Base-by-base conservation (phyloP, 1,139 yeast genomes). In the Saccharomyces hybrid region DNA sequence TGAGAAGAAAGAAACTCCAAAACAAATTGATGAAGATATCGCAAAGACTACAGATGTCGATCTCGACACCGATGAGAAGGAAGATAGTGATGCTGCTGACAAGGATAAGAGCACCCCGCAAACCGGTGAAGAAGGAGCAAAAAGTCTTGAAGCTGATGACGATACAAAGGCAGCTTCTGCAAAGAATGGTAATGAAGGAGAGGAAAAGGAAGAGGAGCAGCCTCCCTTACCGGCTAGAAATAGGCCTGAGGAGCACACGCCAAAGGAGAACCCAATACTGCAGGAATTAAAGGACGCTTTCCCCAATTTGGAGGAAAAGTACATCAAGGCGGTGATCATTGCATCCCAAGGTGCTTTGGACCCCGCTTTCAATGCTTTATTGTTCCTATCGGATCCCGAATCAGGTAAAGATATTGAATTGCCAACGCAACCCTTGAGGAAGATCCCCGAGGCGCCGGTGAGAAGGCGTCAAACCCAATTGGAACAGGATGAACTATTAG, bases 331-430 rank as follows among this genome's bases (percentile, higher is more conserved):
- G 27, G 86, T 88, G 1, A 75, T 90, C 56, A 87, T 93, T 66
- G 98, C 98, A 2, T 83, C 96, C 16, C 82, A 79, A 51, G 96
- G 96, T 27, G 77, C 80, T 50, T 71, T 88, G 34, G 97, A 89
- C 63, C 84, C 88, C 0, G 96, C 97, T 0, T 91, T 91, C 75
- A 86, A 86, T 70, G 97, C 97, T 0, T 74, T 91, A 65, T 75
- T 93, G 59, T 88, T 81, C 61, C 74, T 88, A 58, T 83, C 89
- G 12, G 97, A 91, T 72, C 96, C 96, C 6, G 72, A 77, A 8
- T 83, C 80, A 31, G 66, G 67, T 66, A 78, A 78, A 63, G 84
- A 89, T 12, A 86, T 83, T 55, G 80, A 83, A 53, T 79, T 85
- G 12, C 69, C 73, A 9, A 69, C 71, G 9, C 62, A 66, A 51